These are phyloP conservation scores for Mortierella claussenii DNA, from an alignment of 192 early-diverging fungal genomes.

Conservation along the genomic window DNA sequence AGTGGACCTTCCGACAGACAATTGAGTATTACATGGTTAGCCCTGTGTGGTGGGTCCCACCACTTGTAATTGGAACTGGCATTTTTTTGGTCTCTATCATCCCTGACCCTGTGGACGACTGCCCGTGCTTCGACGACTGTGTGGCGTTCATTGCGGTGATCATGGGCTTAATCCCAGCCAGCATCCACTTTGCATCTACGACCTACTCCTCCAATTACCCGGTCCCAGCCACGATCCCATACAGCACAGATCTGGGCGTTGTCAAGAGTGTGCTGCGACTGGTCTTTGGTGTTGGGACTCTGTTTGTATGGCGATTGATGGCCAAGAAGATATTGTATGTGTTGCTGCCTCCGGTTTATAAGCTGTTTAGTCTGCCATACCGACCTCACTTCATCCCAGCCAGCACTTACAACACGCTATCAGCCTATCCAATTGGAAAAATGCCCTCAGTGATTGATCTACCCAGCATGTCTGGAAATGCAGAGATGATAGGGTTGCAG, in stretches of 20 bases:
- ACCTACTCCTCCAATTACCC: constrained; percentile 45
- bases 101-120: constrained; percentile 76
- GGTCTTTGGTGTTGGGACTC: constrained; percentile 56
- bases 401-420: constrained; percentile 44
- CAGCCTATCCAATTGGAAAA: constrained; percentile 47
- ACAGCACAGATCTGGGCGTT: constrained; percentile 27
- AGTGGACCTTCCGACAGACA: constrained; percentile 61
- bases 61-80: constrained; percentile 12
- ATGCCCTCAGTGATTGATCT: constrained; percentile 48
- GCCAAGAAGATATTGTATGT: constrained; percentile 60
- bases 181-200: constrained; percentile 61
- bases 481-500: constrained; percentile 62
- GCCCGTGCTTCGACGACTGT: constrained; percentile 81
- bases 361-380: constrained; percentile 64
- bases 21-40: constrained; percentile 46
- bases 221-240: constrained; percentile 52
- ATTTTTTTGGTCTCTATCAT: constrained; percentile 54
- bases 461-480: constrained; percentile 48
- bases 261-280: constrained; percentile 33
- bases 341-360: constrained; percentile 62
- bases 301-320: constrained; percentile 65
- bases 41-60: constrained; percentile 48
- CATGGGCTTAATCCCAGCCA: constrained; percentile 68
- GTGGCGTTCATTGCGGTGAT: constrained; percentile 73
- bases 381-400: constrained; percentile 52